phyloP scores from a whole-genome alignment of 805 yeast genomes.

The Candida namnaoensis region DNA sequence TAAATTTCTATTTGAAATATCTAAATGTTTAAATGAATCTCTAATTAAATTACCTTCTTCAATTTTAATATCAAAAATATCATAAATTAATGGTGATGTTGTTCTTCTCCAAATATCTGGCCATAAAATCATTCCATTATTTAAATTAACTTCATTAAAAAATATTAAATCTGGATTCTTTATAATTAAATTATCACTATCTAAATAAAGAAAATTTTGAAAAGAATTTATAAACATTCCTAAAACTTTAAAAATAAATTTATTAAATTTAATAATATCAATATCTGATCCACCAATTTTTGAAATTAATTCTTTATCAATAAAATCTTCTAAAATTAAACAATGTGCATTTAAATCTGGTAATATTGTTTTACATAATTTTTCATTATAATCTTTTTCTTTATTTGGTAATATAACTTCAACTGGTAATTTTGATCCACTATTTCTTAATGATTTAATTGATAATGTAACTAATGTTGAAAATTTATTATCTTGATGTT shows the following conservation, averaged over 20 bases:
- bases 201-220: conserved; percentile 62
- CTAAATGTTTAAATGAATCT: conserved; percentile 10
- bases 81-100: conserved; percentile 48
- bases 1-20: conserved; percentile 17
- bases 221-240: conserved; percentile 70
- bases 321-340: conserved; percentile 40
- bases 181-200: conserved; percentile 65
- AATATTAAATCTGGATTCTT: conserved; percentile 45
- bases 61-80: conserved; percentile 34
- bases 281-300: no score
- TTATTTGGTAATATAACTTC: conserved; percentile 67
- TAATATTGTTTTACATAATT: conserved; percentile 52
- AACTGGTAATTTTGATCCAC: conserved; percentile 61
- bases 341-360: conserved; percentile 56
- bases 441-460: conserved; percentile 42
- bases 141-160: conserved; percentile 28
- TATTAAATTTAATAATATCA: no score
- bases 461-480: conserved; percentile 35
- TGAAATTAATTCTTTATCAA: conserved; percentile 19
- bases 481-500: no score
- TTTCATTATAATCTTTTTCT: conserved; percentile 57
- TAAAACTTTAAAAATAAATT: conserved; percentile 60
- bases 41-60: conserved; percentile 25
- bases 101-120: conserved; percentile 63
- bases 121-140: conserved; percentile 43